A percentile compares a stretch with the other conserved stretches of the same genome.
Conservation (phyloP, 352 stramenopile species). For the Phytophthora macrochlamydospora region DNA sequence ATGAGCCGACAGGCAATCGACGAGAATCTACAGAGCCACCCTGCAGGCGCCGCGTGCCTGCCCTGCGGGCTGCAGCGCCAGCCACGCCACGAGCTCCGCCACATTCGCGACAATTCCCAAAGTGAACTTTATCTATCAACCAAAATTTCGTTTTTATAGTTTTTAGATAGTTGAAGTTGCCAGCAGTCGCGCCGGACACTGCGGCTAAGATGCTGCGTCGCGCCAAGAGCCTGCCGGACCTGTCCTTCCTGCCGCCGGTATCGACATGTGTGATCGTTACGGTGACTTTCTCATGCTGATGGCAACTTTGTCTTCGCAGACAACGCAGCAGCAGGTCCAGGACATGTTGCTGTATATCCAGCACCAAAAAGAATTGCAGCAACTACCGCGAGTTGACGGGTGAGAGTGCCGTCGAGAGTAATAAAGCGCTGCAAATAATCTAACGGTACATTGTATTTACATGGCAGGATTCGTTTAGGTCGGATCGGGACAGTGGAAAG, state of each 20-base stretch:
- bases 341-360: slow-evolving; percentile 61
- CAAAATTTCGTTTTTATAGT: not conserved
- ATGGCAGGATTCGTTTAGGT: slow-evolving; percentile 28
- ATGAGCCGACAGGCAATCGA: not conserved
- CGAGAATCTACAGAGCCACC: not conserved
- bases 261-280: not conserved
- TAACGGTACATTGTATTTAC: not conserved
- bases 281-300: not conserved
- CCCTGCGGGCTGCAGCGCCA: not conserved
- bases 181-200: not conserved
- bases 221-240: slow-evolving; percentile 16
- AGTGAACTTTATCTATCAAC: slow-evolving; percentile 7
- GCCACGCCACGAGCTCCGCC: slow-evolving; percentile 23
- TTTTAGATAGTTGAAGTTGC: no score
- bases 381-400: slow-evolving; percentile 68
- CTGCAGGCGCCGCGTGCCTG: slow-evolving; percentile 6
- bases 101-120: slow-evolving; percentile 31
- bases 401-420: slow-evolving; percentile 14
- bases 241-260: slow-evolving; percentile 30
- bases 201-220: slow-evolving; percentile 7
- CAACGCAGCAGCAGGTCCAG: slow-evolving; percentile 65
- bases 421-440: slow-evolving; percentile 6
- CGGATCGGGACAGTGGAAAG: slow-evolving; percentile 29
- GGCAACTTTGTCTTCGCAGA: slow-evolving; percentile 19
- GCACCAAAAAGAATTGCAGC: slow-evolving; percentile 45